Percentiles rank a stretch among this genome's conserved stretches.
Conservation (phyloP, 371 early-diverging fungal species). For the Mucor mucedo region DNA sequence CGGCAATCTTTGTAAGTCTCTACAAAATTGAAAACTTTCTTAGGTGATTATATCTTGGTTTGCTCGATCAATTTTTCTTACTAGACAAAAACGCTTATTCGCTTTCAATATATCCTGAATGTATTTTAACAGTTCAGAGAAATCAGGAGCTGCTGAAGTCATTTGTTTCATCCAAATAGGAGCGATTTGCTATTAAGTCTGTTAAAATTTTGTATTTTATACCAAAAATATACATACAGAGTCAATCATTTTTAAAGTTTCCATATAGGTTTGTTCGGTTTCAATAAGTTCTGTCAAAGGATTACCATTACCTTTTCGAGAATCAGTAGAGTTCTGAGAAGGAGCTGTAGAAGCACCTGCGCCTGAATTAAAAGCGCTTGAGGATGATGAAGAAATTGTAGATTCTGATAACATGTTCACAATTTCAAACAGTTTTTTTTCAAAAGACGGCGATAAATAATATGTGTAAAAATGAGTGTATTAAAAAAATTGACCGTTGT, state of each 20-base stretch:
- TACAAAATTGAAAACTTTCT: slow-evolving; percentile 6
- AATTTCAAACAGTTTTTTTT: slow-evolving; percentile 5
- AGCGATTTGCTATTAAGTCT: slow-evolving; percentile 46
- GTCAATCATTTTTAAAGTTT: slow-evolving; percentile 50
- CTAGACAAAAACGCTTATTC: slow-evolving; percentile 54
- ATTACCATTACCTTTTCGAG: slow-evolving; percentile 29
- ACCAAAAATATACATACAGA: slow-evolving; percentile 36
- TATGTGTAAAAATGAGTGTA: not conserved
- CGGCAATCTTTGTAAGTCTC: slow-evolving; percentile 39
- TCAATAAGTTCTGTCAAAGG: slow-evolving; percentile 56
- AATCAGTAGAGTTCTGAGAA: slow-evolving; percentile 35
- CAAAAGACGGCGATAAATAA: slow-evolving; percentile 12
- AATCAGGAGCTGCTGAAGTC: slow-evolving; percentile 52
- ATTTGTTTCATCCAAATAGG: slow-evolving; percentile 58
- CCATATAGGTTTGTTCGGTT: slow-evolving; percentile 52
- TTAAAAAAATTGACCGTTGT: too few species aligned
- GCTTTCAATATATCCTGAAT: slow-evolving; percentile 46
- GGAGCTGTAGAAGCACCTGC: slow-evolving; percentile 27
- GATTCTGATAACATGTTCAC: slow-evolving; percentile 30
- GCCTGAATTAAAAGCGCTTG: slow-evolving; percentile 20
- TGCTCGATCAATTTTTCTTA: slow-evolving; percentile 19
- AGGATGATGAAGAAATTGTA: slow-evolving; percentile 26
- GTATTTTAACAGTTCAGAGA: slow-evolving; percentile 47
- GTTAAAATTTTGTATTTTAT: not conserved
- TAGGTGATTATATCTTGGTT: not conserved